Evolutionary conservation across 495 filamentous ascomycete species (phyloP).

Genomic region (Neurospora pannonica): DNA sequence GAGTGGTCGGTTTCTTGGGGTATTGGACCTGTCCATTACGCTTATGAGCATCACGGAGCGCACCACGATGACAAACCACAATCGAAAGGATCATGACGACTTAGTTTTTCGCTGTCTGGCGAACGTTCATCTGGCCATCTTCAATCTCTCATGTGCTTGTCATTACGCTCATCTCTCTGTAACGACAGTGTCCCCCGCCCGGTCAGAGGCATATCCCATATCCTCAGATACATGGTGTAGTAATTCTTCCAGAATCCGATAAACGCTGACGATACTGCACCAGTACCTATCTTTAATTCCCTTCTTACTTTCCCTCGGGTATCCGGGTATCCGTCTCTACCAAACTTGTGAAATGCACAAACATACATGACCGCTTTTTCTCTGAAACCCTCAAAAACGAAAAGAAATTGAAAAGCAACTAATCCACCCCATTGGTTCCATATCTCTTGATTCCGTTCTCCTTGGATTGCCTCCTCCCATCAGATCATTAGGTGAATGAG

Average conservation of each 20-base stretch:
- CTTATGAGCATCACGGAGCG: neutral
- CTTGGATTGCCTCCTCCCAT: neutral
- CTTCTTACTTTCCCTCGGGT: neutral
- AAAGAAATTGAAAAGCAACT: neutral
- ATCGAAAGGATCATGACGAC: neutral
- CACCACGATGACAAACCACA: neutral
- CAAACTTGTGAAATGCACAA: neutral
- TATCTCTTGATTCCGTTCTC: neutral
- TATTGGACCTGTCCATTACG: neutral
- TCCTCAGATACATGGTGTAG: slow-evolving; percentile 5
- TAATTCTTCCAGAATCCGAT: neutral
- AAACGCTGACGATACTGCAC: neutral
- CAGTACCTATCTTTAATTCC: neutral
- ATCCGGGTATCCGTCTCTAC: neutral
- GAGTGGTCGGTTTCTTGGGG: neutral
- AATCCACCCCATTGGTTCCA: neutral
- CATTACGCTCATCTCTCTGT: neutral
- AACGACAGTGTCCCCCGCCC: neutral
- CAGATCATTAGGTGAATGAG: neutral
- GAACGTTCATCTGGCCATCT: neutral
- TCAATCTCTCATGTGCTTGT: neutral
- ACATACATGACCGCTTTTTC: neutral
- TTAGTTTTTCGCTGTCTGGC: neutral
- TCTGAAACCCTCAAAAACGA: neutral
- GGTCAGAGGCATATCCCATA: neutral